Conservation (phyloP, 2,329 filamentous ascomycete species). For the Periconia sp. region DNA sequence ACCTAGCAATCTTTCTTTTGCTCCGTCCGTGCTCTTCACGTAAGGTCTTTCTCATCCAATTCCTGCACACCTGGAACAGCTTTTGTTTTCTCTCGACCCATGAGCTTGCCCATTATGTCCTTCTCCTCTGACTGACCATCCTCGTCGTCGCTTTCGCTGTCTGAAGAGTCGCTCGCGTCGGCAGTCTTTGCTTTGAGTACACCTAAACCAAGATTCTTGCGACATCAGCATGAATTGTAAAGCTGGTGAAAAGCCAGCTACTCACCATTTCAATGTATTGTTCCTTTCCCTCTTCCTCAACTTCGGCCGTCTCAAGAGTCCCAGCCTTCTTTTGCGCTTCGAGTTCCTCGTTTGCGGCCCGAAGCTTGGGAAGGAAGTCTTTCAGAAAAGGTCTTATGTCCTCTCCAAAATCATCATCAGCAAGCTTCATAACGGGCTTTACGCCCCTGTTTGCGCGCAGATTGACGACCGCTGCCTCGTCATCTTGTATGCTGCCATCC, state of each 20-base stretch:
- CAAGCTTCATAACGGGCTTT: conserved; percentile 40
- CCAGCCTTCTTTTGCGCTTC: conserved; percentile 48
- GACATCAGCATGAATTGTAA: conserved; percentile 4
- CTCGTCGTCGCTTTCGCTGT: conserved; percentile 28
- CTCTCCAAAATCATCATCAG: conserved; percentile 27
- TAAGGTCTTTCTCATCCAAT: conserved; percentile 19
- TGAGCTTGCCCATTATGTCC: conserved; percentile 45
- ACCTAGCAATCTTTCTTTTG: no score
- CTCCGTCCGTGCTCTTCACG: no score
- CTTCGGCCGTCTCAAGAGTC: conserved; percentile 42
- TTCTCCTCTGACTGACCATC: conserved; percentile 23
- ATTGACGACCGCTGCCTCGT: conserved; percentile 28
- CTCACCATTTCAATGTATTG: conserved; percentile 51
- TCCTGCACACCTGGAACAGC: conserved; percentile 36
- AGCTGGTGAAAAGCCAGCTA: neutral
- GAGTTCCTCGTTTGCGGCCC: conserved; percentile 51
- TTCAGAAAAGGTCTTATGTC: conserved; percentile 46
- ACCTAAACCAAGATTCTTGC: conserved; percentile 52
- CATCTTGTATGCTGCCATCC: conserved; percentile 13
- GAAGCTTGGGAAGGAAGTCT: conserved; percentile 50
- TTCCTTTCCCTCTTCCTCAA: conserved; percentile 37
- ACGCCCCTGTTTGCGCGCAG: conserved; percentile 35
- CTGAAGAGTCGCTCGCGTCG: conserved; percentile 24
- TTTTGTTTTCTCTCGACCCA: conserved; percentile 36
- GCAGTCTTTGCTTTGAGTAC: conserved; percentile 50